phyloP scores from a whole-genome alignment of 2,329 filamentous ascomycete species.

The Clonostachys sp. region DNA sequence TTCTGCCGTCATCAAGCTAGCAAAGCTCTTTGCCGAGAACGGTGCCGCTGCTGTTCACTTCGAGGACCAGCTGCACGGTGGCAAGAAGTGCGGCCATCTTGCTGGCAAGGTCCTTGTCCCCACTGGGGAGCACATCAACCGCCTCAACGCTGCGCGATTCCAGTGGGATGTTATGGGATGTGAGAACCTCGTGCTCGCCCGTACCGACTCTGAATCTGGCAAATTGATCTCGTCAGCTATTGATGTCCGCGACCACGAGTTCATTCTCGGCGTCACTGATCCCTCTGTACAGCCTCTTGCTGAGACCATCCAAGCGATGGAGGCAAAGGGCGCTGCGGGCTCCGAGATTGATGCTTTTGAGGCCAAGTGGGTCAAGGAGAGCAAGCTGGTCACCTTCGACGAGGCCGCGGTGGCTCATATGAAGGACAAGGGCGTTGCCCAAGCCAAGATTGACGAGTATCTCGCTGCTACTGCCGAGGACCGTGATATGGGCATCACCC shows the following conservation, averaged over 20 bases:
- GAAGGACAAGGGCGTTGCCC: constrained; percentile 56
- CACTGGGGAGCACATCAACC: constrained; percentile 92
- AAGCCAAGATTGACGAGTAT: constrained; percentile 65
- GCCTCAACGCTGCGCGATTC: constrained; percentile 84
- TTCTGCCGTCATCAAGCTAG: constrained; percentile 89
- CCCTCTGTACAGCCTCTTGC: constrained; percentile 72
- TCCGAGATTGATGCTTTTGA: constrained; percentile 83
- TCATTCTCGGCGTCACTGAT: constrained; percentile 83
- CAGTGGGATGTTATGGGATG: constrained; percentile 98
- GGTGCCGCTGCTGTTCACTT: constrained; percentile 96
- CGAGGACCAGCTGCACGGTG: constrained; percentile 94
- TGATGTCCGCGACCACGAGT: constrained; percentile 93
- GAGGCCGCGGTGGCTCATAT: constrained; percentile 81
- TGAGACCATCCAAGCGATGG: constrained; percentile 88
- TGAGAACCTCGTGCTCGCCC: constrained; percentile 91
- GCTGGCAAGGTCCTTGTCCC: constrained; percentile 95
- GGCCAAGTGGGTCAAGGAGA: constrained; percentile 80
- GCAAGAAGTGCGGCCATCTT: constrained; percentile 96
- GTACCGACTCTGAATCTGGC: constrained; percentile 93
- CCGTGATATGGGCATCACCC: constrained; percentile 71
- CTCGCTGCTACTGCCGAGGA: constrained; percentile 55
- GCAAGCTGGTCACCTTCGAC: constrained; percentile 85
- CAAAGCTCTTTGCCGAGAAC: constrained; percentile 96
- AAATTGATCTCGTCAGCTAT: constrained; percentile 86
- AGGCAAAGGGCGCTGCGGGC: constrained; percentile 70